Conservation (phyloP, 2,329 filamentous ascomycete genomes). For the Paraconiothyrium brasiliense region DNA sequence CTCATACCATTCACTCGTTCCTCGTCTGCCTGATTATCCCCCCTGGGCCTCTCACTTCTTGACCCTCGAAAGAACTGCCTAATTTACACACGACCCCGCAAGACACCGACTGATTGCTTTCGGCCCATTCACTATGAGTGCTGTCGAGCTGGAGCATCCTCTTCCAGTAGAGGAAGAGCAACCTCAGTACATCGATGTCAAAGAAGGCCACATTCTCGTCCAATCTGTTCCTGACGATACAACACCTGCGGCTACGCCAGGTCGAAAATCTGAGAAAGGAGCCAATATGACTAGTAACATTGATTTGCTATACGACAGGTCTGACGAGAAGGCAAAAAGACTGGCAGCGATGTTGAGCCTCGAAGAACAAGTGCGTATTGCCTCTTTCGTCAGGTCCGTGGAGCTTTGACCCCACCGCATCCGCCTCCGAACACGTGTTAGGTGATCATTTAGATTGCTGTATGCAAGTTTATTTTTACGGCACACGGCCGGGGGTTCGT, state of each 20-base stretch:
- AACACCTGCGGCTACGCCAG: conserved; percentile 41
- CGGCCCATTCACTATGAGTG: conserved; percentile 41
- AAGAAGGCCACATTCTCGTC: conserved; percentile 43
- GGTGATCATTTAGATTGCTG: conserved; percentile 14
- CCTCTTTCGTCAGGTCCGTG: conserved; percentile 11
- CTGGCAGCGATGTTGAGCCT: conserved; percentile 48
- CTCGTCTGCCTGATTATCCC: conserved; percentile 13
- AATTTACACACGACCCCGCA: not conserved
- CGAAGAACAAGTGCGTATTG: conserved; percentile 50
- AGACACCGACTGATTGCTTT: conserved; percentile 25
- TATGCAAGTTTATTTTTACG: conserved; percentile 16
- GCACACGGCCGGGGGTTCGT: not conserved
- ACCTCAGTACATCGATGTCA: conserved; percentile 40
- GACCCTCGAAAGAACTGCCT: not conserved
- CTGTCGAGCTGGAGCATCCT: conserved; percentile 40
- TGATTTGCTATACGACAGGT: conserved; percentile 40
- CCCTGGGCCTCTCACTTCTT: not conserved
- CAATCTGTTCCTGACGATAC: conserved; percentile 41
- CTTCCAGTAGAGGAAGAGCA: conserved; percentile 37
- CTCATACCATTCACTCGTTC: conserved; percentile 17
- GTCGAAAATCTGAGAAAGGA: conserved; percentile 35
- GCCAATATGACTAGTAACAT: conserved; percentile 46
- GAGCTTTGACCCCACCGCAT: conserved; percentile 16
- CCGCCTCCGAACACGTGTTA: not conserved
- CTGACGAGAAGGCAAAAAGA: conserved; percentile 46